Evolutionary conservation across 2,329 filamentous ascomycete genomes (phyloP).

Genomic region (Apiospora kogelbergensis): DNA sequence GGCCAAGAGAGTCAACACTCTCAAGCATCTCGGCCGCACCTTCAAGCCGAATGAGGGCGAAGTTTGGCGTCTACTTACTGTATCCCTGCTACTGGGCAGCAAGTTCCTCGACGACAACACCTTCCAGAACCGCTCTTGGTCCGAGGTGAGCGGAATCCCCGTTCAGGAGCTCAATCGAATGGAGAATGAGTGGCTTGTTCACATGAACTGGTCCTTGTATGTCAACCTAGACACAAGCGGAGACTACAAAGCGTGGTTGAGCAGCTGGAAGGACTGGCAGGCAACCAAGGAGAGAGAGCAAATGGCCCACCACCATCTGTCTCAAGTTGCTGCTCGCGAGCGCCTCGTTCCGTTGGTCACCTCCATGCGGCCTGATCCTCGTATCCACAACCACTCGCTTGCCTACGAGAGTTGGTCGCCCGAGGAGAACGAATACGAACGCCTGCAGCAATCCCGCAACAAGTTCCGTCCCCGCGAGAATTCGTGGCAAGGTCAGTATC

Average conservation of each 20-base stretch:
- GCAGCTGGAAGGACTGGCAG: constrained; percentile 60
- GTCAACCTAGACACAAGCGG: constrained; percentile 78
- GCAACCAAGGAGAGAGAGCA: constrained; percentile 48
- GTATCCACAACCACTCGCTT: constrained; percentile 30
- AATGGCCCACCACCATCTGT: constrained; percentile 21
- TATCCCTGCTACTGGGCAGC: constrained; percentile 82
- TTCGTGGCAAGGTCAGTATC: constrained; percentile 43
- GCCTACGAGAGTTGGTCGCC: constrained; percentile 48
- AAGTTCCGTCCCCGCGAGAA: constrained; percentile 46
- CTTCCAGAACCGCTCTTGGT: constrained; percentile 96
- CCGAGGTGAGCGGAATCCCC: constrained; percentile 87
- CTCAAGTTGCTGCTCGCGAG: constrained; percentile 46
- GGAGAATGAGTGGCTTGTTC: constrained; percentile 84
- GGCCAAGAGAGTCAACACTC: constrained; percentile 76
- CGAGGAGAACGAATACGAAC: constrained; percentile 56
- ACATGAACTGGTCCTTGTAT: constrained; percentile 82
- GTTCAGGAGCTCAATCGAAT: constrained; percentile 81
- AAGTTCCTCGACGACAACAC: constrained; percentile 98
- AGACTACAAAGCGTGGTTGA: constrained; percentile 64
- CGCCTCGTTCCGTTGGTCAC: constrained; percentile 49
- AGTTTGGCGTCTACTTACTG: constrained; percentile 84
- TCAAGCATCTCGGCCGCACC: constrained; percentile 53
- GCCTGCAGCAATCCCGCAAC: constrained; percentile 33
- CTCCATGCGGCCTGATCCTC: constrained; percentile 43
- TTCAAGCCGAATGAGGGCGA: constrained; percentile 66